phyloP scores from a whole-genome alignment of 2,329 filamentous ascomycete genomes.

The Lecanicillium sp. region DNA sequence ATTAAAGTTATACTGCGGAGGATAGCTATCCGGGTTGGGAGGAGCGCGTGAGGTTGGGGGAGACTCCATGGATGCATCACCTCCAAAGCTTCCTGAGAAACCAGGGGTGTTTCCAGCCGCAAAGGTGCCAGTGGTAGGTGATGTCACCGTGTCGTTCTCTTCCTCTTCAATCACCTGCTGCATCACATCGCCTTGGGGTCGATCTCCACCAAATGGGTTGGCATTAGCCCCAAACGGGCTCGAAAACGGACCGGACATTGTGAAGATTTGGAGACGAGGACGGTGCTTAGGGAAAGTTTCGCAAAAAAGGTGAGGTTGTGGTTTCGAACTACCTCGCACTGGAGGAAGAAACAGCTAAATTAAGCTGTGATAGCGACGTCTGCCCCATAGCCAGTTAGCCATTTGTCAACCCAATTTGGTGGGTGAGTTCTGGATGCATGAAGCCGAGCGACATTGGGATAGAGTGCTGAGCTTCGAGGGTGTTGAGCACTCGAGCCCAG shows the following conservation, averaged over 20 bases:
- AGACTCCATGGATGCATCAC: conserved; percentile 37
- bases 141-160: conserved; percentile 66
- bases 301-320: too few relatives aligned
- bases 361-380: too few relatives aligned
- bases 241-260: conserved; percentile 71
- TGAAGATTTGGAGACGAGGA: conserved; percentile 20
- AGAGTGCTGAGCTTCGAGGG: too few relatives aligned
- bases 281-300: not conserved
- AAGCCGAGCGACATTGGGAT: too few relatives aligned
- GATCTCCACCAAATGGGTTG: conserved; percentile 61
- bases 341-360: too few relatives aligned
- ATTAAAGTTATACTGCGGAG: conserved; percentile 86
- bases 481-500: too few relatives aligned
- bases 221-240: conserved; percentile 58
- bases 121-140: conserved; percentile 60
- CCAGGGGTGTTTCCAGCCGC: conserved; percentile 29
- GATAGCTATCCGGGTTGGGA: conserved; percentile 62
- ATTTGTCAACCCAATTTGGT: too few relatives aligned
- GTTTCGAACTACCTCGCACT: too few relatives aligned
- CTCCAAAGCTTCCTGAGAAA: conserved; percentile 46
- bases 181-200: conserved; percentile 33
- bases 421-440: too few relatives aligned
- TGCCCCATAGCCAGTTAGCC: too few relatives aligned
- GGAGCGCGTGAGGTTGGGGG: conserved; percentile 38
- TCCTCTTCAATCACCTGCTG: conserved; percentile 70